Evolutionary conservation across 305 asterid species (phyloP).

Genomic region (Salvia sclarea): DNA sequence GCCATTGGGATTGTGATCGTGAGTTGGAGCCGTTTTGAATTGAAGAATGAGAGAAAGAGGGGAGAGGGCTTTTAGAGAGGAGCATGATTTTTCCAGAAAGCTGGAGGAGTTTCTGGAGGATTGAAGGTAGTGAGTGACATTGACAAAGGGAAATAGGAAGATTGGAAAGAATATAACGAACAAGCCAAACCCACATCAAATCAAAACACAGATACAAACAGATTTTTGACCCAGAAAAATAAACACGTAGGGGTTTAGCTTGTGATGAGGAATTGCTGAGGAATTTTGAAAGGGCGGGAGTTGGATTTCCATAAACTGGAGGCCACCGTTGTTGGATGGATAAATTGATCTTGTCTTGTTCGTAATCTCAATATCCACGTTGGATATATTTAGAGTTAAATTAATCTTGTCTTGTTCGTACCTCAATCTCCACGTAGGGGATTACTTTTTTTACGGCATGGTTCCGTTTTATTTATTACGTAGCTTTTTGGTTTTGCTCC

Average conservation of each 20-base stretch:
- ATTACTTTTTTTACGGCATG: too few species aligned
- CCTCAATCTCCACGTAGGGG: background rate
- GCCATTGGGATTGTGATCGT: slow-evolving; percentile 37
- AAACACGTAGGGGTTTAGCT: background rate
- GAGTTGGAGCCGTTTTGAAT: background rate
- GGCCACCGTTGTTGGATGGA: too few species aligned
- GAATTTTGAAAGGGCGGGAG: background rate
- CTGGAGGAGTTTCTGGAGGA: slow-evolving; percentile 54
- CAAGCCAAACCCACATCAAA: slow-evolving; percentile 20
- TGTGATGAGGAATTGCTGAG: slow-evolving; percentile 31
- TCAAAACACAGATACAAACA: background rate
- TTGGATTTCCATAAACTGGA: background rate
- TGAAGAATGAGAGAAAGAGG: slow-evolving; percentile 13
- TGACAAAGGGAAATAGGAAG: slow-evolving; percentile 25
- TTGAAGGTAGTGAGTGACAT: slow-evolving; percentile 33
- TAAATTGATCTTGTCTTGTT: background rate
- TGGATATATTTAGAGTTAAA: too few species aligned
- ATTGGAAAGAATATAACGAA: too few species aligned
- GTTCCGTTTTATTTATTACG: too few species aligned
- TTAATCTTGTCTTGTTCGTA: background rate
- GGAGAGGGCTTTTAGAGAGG: slow-evolving; percentile 24
- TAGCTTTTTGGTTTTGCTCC: too few species aligned
- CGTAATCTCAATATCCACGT: background rate
- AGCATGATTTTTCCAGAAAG: slow-evolving; percentile 52
- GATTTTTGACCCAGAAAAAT: background rate